phyloP scores from a whole-genome alignment of 106 monocot species.

The Dioscorea zingiberensis region DNA sequence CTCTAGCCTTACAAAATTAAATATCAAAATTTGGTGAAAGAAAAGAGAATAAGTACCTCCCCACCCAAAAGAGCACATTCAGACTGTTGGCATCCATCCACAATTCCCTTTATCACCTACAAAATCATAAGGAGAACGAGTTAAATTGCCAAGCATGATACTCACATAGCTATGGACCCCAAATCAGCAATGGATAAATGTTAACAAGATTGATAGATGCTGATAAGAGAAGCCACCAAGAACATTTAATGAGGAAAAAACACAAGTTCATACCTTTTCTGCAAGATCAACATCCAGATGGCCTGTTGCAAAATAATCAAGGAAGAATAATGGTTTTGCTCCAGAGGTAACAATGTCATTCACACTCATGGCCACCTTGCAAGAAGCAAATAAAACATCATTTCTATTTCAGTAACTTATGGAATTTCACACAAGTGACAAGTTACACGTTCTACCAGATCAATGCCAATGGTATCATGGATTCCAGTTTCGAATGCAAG shows the following conservation, averaged over 20 bases:
- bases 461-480: slow-evolving; percentile 94
- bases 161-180: neutral
- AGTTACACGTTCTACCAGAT: slow-evolving; percentile 47
- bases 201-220: neutral
- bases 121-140: neutral
- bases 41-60: slow-evolving; percentile 46
- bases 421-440: neutral
- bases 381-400: slow-evolving; percentile 2
- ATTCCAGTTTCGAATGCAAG: slow-evolving; percentile 98
- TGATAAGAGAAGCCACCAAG: too few relatives aligned
- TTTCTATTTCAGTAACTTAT: neutral
- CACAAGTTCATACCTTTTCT: slow-evolving; percentile 50
- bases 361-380: slow-evolving; percentile 96
- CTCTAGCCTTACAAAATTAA: neutral
- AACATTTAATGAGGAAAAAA: neutral
- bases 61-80: slow-evolving; percentile 90
- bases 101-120: slow-evolving; percentile 92
- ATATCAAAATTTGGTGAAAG: neutral
- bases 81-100: slow-evolving; percentile 88
- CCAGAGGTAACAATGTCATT: slow-evolving; percentile 98
- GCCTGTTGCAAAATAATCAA: slow-evolving; percentile 93
- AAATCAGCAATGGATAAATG: neutral
- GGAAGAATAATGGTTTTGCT: slow-evolving; percentile 90
- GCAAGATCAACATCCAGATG: slow-evolving; percentile 95
- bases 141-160: neutral